Percentiles rank a stretch among this genome's conserved stretches.
Conservation (phyloP, 2,329 filamentous ascomycete genomes). For the Lachnellula occidentalis region DNA sequence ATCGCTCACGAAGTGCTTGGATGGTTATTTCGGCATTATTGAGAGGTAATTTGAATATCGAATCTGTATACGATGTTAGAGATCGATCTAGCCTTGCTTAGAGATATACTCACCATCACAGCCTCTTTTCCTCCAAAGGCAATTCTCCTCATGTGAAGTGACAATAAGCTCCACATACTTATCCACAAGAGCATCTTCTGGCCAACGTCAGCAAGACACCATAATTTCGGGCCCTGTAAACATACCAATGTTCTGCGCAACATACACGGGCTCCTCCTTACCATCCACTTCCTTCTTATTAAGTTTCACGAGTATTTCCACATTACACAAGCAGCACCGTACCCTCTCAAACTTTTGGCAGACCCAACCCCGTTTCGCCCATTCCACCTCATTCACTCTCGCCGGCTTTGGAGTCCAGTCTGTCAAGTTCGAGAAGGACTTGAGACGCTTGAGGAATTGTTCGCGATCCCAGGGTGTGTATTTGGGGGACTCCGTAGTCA, state of each 20-base stretch:
- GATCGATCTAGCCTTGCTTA: conserved; percentile 15
- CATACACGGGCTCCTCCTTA: conserved; percentile 46
- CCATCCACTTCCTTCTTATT: conserved; percentile 55
- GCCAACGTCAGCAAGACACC: conserved; percentile 23
- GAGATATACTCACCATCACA: conserved; percentile 64
- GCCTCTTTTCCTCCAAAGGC: conserved; percentile 80
- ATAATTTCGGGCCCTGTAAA: conserved; percentile 17
- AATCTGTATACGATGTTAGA: conserved; percentile 38
- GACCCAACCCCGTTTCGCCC: conserved; percentile 90
- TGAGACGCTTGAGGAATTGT: conserved; percentile 73
- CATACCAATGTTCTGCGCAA: conserved; percentile 56
- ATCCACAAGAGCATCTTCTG: conserved; percentile 63
- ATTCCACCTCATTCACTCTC: conserved; percentile 80
- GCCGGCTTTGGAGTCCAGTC: conserved; percentile 92
- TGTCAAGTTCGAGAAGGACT: conserved; percentile 85
- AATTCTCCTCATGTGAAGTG: conserved; percentile 71
- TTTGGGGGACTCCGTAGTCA: conserved; percentile 45
- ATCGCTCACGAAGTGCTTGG: conserved; percentile 54
- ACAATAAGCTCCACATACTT: conserved; percentile 71
- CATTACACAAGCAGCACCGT: conserved; percentile 77
- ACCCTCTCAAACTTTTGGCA: conserved; percentile 81
- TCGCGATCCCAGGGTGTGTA: conserved; percentile 84
- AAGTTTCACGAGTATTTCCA: conserved; percentile 77
- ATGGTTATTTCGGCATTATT: conserved; percentile 56
- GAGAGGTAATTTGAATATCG: conserved; percentile 56